phyloP scores from a whole-genome alignment of 1,284 basidiomycete species.

The Marasmius tenuissimus region DNA sequence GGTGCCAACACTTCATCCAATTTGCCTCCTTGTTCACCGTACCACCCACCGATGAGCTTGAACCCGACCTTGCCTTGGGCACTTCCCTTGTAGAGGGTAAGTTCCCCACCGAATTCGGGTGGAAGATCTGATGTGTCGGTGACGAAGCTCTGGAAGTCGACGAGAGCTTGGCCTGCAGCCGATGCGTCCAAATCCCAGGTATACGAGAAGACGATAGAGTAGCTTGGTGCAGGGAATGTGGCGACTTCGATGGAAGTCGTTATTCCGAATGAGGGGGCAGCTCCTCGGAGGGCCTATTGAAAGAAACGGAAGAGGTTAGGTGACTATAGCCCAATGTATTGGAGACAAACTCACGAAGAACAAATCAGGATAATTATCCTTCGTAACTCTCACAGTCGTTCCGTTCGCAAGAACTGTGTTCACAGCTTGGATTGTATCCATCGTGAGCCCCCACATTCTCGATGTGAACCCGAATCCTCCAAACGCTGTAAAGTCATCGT shows the following conservation, averaged over 20 bases:
- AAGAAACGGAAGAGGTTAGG: neutral
- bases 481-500: no score
- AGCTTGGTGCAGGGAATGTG: conserved; percentile 26
- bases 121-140: conserved; percentile 14
- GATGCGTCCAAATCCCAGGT: conserved; percentile 13
- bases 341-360: conserved; percentile 26
- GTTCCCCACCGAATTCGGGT: conserved; percentile 12
- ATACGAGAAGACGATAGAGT: conserved; percentile 17
- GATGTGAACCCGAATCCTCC: conserved; percentile 31
- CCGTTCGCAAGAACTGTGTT: conserved; percentile 35
- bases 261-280: conserved; percentile 33
- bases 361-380: conserved; percentile 27
- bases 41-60: conserved; percentile 10
- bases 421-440: conserved; percentile 30
- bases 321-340: neutral
- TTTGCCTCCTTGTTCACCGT: neutral
- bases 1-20: conserved; percentile 22
- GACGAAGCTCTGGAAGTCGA: conserved; percentile 19
- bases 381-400: conserved; percentile 25
- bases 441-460: conserved; percentile 28
- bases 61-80: conserved; percentile 7
- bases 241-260: conserved; percentile 28
- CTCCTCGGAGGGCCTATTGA: conserved; percentile 34
- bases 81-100: conserved; percentile 1
- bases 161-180: conserved; percentile 14